Percentiles rank a stretch among this genome's conserved stretches.
These are phyloP conservation scores for Plasmodium vivax DNA, from an alignment of 169 alveolate species.

Conservation along the genomic window DNA sequence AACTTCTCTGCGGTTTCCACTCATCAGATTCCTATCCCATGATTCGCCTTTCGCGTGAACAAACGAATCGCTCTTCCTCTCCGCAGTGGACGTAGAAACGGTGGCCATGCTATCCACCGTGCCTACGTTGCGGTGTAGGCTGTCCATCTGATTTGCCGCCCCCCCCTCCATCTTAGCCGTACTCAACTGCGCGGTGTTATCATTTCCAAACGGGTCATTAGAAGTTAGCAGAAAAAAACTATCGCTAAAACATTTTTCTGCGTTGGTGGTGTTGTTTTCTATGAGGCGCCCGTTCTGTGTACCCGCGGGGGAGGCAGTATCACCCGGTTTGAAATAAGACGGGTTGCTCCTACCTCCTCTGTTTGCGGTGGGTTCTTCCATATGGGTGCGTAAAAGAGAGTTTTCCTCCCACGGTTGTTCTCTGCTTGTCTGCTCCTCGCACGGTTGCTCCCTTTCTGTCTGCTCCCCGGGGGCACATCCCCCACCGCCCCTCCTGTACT, in stretches of 20 bases:
- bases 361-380: not conserved
- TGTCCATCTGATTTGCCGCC: not conserved
- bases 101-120: conserved; percentile 3
- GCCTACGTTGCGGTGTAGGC: not conserved
- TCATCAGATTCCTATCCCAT: not conserved
- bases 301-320: not conserved
- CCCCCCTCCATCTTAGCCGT: not conserved
- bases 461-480: not conserved
- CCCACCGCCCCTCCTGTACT: not conserved
- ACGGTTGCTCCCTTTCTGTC: no score
- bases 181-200: not conserved
- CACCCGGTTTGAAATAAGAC: not conserved
- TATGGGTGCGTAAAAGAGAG: not conserved
- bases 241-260: not conserved
- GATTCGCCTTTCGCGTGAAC: not conserved
- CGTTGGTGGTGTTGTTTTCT: not conserved
- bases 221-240: not conserved
- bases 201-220: not conserved
- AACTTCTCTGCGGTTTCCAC: not conserved
- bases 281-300: not conserved
- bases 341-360: not conserved
- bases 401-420: not conserved
- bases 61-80: not conserved
- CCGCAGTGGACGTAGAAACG: conserved; percentile 1
- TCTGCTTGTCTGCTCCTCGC: no score